Evolutionary conservation across 306 rosid genomes (phyloP).

Genomic region (Dryas alaskensis): DNA sequence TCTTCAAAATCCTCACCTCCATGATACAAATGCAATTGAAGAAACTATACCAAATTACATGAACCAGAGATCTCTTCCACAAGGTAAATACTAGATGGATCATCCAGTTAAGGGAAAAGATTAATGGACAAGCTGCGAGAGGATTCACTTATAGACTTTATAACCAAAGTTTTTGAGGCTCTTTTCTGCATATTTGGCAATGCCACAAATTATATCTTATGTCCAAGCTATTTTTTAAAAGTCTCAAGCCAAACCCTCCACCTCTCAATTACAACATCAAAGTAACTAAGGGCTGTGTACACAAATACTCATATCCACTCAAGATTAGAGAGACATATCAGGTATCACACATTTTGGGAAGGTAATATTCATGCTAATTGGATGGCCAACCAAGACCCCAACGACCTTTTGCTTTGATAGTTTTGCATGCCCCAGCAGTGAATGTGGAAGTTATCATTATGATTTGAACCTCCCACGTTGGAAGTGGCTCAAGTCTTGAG

Average conservation of each 20-base stretch:
- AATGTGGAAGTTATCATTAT: conserved; percentile 2
- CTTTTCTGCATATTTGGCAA: background rate
- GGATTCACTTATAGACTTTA: background rate
- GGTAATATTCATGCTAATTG: conserved; percentile 7
- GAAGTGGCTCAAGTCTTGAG: conserved; percentile 22
- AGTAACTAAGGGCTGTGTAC: conserved; percentile 3
- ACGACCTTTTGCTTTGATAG: conserved; percentile 5
- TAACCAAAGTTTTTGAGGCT: background rate
- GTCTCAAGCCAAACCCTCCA: background rate
- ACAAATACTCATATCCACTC: background rate
- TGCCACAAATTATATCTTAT: background rate
- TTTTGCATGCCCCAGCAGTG: conserved; percentile 7
- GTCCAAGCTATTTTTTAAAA: background rate
- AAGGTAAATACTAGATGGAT: background rate
- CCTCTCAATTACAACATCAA: background rate
- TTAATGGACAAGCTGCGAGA: background rate
- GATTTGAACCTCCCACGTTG: conserved; percentile 14
- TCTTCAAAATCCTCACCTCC: background rate
- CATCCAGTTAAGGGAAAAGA: background rate
- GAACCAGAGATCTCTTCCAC: background rate
- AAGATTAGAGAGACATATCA: conserved; percentile 9
- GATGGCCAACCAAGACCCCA: conserved; percentile 2
- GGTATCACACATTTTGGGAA: background rate
- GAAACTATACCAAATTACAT: background rate
- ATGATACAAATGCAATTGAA: background rate